These are phyloP conservation scores for Venturia oleaginea DNA, from an alignment of 2,329 filamentous ascomycete genomes.

Conservation along the genomic window DNA sequence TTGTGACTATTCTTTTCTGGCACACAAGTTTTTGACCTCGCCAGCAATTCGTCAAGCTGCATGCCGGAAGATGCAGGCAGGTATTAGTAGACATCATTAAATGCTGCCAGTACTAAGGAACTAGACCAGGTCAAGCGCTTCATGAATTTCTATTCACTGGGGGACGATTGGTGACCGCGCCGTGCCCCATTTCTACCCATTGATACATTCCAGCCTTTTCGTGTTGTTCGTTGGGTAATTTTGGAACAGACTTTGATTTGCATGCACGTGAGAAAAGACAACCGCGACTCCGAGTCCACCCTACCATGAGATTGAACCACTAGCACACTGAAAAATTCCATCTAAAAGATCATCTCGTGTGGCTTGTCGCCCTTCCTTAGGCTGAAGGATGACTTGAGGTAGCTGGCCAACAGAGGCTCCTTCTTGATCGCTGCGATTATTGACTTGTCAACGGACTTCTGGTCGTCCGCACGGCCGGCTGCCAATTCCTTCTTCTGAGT, in stretches of 20 bases:
- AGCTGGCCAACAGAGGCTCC: conserved; percentile 85
- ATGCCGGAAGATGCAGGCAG: not conserved
- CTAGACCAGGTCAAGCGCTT: not conserved
- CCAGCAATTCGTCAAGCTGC: no score
- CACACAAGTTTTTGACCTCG: no score
- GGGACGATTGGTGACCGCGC: not conserved
- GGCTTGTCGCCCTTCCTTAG: conserved; percentile 99
- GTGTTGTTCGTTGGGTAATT: not conserved
- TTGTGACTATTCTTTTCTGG: no score
- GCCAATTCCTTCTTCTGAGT: conserved; percentile 90
- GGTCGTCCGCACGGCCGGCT: conserved; percentile 87
- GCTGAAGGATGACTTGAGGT: conserved; percentile 94
- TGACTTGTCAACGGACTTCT: conserved; percentile 97
- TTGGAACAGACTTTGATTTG: not conserved
- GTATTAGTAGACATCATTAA: conserved; percentile 17
- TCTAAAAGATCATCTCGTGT: conserved; percentile 99
- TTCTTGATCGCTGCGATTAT: conserved; percentile 96
- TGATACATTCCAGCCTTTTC: not conserved
- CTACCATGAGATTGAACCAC: not conserved
- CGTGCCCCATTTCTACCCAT: conserved; percentile 6
- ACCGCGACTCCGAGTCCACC: conserved; percentile 5
- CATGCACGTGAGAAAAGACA: conserved; percentile 8
- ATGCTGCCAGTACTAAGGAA: conserved; percentile 18
- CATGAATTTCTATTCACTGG: not conserved
- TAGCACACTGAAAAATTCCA: conserved; percentile 14